Evolutionary conservation across 495 filamentous ascomycete genomes (phyloP).

Genomic region (Trichoderma virens): DNA sequence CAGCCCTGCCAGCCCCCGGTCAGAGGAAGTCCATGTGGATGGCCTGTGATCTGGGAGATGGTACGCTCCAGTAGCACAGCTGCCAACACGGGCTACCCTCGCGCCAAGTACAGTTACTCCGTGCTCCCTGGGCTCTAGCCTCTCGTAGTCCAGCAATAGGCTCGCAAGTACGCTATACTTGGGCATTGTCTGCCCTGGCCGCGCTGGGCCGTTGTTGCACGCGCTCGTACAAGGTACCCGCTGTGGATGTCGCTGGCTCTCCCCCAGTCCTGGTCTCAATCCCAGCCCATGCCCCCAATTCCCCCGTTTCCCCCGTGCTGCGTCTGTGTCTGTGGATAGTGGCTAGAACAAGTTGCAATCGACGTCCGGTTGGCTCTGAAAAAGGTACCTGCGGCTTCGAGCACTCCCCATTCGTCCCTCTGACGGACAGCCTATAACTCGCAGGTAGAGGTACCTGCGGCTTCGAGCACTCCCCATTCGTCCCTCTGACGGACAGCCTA

Average conservation of each 20-base stretch:
- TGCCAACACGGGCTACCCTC: too few relatives aligned
- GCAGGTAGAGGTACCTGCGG: background rate
- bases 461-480: too few relatives aligned
- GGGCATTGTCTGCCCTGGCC: background rate
- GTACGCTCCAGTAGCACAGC: too few relatives aligned
- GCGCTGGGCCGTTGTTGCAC: background rate
- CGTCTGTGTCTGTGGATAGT: background rate
- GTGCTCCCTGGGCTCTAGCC: background rate
- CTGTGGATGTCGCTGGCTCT: background rate
- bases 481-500: too few relatives aligned
- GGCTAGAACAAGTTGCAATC: background rate
- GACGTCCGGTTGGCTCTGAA: background rate
- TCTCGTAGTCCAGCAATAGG: too few relatives aligned
- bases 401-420: background rate
- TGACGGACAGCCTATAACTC: too few relatives aligned
- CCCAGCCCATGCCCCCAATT: background rate
- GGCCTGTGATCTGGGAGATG: background rate
- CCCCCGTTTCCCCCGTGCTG: constrained; percentile 3
- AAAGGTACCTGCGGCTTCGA: background rate
- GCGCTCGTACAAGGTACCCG: background rate
- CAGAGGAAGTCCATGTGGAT: background rate
- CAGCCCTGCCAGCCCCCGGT: background rate
- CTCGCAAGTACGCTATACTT: background rate
- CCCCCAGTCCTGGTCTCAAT: background rate
- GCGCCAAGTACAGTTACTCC: background rate